These are phyloP conservation scores for Cinchona pubescens DNA, from an alignment of 257 asterid species.

Conservation along the genomic window DNA sequence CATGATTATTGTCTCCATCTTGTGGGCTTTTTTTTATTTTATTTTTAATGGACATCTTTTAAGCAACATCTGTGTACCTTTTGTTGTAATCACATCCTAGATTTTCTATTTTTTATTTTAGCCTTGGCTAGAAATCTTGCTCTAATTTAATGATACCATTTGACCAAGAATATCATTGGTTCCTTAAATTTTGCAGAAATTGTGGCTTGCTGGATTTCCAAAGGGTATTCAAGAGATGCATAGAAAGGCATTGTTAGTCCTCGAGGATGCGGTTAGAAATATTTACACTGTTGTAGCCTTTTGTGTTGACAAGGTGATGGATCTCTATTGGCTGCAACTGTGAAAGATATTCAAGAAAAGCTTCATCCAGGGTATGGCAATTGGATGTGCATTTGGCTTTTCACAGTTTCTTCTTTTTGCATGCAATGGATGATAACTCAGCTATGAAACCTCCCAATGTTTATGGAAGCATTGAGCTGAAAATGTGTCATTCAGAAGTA, in stretches of 20 bases:
- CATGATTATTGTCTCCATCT: background rate
- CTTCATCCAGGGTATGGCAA: no score
- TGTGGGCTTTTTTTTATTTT: background rate
- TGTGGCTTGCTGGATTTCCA: constrained; percentile 99
- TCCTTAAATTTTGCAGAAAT: no score
- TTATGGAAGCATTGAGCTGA: no score
- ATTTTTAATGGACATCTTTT: background rate
- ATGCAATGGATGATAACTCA: no score
- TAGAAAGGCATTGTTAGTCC: constrained; percentile 93
- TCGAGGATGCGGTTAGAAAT: constrained; percentile 98
- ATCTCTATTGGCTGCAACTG: no score
- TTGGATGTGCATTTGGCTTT: no score
- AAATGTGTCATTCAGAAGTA: constrained; percentile 82
- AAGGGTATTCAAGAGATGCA: constrained; percentile 99
- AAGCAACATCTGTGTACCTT: background rate
- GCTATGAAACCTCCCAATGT: no score
- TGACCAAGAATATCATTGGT: background rate
- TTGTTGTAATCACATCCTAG: background rate
- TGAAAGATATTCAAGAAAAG: no score
- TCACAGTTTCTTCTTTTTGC: constrained; percentile 98
- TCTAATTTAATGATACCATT: background rate
- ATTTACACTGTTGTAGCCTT: no score
- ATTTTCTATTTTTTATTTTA: no score
- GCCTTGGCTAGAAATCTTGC: background rate
- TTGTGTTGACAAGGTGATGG: no score